Conservation (phyloP, 345 rosid genomes). For the Noccaea caerulescens region DNA sequence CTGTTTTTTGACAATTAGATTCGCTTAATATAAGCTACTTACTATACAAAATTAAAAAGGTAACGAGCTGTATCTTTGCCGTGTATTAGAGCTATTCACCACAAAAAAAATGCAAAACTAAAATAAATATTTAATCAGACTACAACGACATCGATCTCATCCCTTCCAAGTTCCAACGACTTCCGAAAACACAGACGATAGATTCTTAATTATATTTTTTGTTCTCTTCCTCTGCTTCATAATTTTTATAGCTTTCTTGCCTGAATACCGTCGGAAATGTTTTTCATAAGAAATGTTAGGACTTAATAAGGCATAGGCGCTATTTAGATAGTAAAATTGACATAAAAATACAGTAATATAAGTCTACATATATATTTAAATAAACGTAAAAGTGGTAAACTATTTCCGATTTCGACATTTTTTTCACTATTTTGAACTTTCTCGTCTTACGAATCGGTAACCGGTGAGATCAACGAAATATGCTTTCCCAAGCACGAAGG, state of each 20-base stretch:
- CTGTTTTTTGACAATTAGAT: constrained; percentile 24
- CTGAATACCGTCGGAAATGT: neutral
- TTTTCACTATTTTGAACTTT: neutral
- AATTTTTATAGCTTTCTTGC: neutral
- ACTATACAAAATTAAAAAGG: constrained; percentile 18
- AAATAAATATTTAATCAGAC: neutral
- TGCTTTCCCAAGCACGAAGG: neutral
- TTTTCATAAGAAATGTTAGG: neutral
- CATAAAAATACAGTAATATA: too few relatives aligned
- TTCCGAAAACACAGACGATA: neutral
- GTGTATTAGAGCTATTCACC: neutral
- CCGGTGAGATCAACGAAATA: neutral
- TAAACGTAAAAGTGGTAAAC: neutral
- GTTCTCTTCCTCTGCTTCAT: neutral
- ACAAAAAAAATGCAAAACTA: neutral
- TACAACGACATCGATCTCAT: neutral
- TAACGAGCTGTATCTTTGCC: constrained; percentile 21
- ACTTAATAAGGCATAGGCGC: too few relatives aligned
- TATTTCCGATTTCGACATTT: neutral
- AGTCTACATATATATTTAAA: too few relatives aligned
- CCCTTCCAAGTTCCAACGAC: constrained; percentile 23
- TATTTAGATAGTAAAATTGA: neutral
- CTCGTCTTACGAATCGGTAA: neutral
- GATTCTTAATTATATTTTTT: neutral
- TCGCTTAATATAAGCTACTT: constrained; percentile 23